Evolutionary conservation across 306 rosid species (phyloP), one percentile per base, ranked within the genome.

Genomic region (Begonia loranthoides): DNA sequence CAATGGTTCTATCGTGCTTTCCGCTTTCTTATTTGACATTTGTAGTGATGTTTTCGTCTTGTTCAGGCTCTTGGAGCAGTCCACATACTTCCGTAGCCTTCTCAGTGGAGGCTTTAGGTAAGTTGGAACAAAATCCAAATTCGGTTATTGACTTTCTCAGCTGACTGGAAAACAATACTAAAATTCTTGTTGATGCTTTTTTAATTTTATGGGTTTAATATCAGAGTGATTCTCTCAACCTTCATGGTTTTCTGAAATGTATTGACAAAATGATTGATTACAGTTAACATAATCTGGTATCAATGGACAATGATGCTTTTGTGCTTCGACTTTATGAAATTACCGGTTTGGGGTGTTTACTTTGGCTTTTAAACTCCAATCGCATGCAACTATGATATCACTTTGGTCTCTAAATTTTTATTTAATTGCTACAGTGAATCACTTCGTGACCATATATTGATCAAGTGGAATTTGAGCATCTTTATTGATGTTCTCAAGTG

Each of bases 81-180:
- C 81, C 17, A 57, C 81, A 12, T 82, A 82, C 58, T 86, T 86
- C 62, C 71, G 66, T 41, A 77, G 95, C 47, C 87, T 82, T 45
- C 78, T 86, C 45, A 12, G 59, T 15, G 76, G 95, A 40, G 77
- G 76, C 69, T 86, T 82, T 71, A 82, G 95, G 95, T 79, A 70
- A 43, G 41, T 19, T 12, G 16, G 4, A 12, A 28, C 41, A 1
- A 41, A 39, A 34, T 33, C 53, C 28, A 4, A 19, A 19, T 2
- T 19, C 36, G 0, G 0, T 7, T 28, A 28, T 28, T 28, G 36
- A 8, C 36, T 28, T 28, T 28, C 36, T 28, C 9, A 28, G 36
- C 36, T 28, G 9, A 28, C 5, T 28, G 36, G 1, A 28, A 28
- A 28, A 28, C 36, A 2, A 28, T 28, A 4, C 0, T 3, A 8